Evolutionary conservation across 768 basidiomycete genomes (phyloP).

Genomic region (Lentinus brumalis): DNA sequence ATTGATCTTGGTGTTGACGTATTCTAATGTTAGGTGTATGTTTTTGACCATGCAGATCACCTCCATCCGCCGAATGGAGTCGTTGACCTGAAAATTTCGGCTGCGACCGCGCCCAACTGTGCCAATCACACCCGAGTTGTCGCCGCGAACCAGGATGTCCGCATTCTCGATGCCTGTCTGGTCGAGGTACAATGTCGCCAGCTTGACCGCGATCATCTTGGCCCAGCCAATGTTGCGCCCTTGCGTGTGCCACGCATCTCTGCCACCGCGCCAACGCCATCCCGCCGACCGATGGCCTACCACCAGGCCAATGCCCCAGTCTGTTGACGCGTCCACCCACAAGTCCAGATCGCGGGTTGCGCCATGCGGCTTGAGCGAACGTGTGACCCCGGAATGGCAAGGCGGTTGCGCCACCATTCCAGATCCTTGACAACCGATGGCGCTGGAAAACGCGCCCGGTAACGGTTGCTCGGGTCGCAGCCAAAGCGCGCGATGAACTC

Average conservation of each 20-base stretch:
- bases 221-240: conserved; percentile 6
- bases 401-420: conserved; percentile 34
- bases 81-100: conserved; percentile 8
- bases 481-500: conserved; percentile 20
- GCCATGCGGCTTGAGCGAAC: not conserved
- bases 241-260: not conserved
- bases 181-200: not conserved
- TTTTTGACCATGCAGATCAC: not conserved
- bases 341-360: not conserved
- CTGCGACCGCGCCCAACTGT: not conserved
- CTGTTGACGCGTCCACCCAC: not conserved
- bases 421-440: conserved; percentile 31
- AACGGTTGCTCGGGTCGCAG: conserved; percentile 6
- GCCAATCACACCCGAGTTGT: conserved; percentile 1
- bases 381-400: not conserved
- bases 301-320: not conserved
- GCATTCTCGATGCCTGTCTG: not conserved
- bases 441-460: conserved; percentile 21
- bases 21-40: not conserved
- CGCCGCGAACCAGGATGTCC: not conserved
- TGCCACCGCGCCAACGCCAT: not conserved
- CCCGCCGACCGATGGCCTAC: not conserved
- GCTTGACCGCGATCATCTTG: conserved; percentile 5
- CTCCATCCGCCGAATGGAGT: conserved; percentile 1
- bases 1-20: not conserved